Evolutionary conservation across 2,329 filamentous ascomycete species (phyloP).

Genomic region (Botrytis pseudocinerea): DNA sequence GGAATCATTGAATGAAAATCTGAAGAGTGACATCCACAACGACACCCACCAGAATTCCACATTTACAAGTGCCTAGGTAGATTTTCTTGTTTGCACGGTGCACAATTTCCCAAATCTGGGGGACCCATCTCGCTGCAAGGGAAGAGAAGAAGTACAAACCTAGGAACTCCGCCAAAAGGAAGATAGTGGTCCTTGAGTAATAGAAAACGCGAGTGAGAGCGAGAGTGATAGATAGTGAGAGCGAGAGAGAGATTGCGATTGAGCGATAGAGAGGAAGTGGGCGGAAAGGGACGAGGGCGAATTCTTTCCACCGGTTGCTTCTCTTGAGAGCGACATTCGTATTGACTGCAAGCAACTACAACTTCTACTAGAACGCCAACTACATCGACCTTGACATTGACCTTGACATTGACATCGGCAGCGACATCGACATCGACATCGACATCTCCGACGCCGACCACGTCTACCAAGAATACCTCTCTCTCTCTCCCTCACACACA

Average conservation of each 20-base stretch:
- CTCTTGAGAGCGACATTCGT: background rate
- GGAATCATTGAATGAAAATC: background rate
- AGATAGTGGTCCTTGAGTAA: background rate
- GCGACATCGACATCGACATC: background rate
- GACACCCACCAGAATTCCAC: background rate
- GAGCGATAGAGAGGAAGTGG: background rate
- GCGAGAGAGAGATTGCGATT: background rate
- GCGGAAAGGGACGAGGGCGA: background rate
- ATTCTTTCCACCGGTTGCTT: background rate
- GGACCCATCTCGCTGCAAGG: background rate
- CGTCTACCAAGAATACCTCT: background rate
- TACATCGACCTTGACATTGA: background rate
- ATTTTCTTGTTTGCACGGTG: background rate
- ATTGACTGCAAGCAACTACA: background rate
- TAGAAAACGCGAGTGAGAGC: background rate
- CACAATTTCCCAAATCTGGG: slow-evolving; percentile 1
- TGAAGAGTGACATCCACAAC: background rate
- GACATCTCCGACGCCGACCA: background rate
- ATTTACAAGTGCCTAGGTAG: background rate
- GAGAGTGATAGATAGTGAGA: background rate
- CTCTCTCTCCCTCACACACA: background rate
- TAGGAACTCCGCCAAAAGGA: background rate
- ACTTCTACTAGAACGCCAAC: background rate
- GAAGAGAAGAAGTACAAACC: background rate
- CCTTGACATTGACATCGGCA: background rate